These are phyloP conservation scores for Sphaerulina vaccinii DNA, from an alignment of 2,329 filamentous ascomycete genomes.

Conservation along the genomic window DNA sequence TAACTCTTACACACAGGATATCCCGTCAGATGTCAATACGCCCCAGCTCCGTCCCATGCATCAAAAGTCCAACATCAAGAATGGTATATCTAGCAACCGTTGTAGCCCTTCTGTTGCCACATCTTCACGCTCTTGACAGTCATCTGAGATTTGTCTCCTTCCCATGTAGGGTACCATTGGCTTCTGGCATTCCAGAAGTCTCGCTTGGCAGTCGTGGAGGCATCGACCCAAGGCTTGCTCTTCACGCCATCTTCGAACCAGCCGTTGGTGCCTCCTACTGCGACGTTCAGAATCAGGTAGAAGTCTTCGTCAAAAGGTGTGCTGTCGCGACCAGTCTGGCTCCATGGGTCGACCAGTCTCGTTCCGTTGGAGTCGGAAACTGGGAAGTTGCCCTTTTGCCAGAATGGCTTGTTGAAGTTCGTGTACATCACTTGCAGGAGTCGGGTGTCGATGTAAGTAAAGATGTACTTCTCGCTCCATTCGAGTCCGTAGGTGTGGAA, in stretches of 20 bases:
- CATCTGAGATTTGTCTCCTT: conserved; percentile 43
- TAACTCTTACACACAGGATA: conserved; percentile 7
- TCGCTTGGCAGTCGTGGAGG: conserved; percentile 62
- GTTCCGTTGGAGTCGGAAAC: conserved; percentile 38
- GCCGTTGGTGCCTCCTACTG: conserved; percentile 50
- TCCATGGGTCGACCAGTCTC: conserved; percentile 40
- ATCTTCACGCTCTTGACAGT: conserved; percentile 44
- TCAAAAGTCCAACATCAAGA: background rate
- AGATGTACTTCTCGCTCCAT: conserved; percentile 85
- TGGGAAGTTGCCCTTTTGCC: conserved; percentile 41
- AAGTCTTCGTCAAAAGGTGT: conserved; percentile 46
- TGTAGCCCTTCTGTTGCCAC: conserved; percentile 51
- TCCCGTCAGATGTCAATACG: background rate
- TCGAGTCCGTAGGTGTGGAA: conserved; percentile 81
- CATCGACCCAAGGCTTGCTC: conserved; percentile 78
- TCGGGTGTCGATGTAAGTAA: conserved; percentile 79
- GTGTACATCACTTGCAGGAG: conserved; percentile 78
- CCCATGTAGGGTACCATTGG: conserved; percentile 41
- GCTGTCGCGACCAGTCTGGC: conserved; percentile 36
- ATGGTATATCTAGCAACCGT: conserved; percentile 40
- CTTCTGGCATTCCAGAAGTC: conserved; percentile 68
- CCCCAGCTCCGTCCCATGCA: conserved; percentile 10
- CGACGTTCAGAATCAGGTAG: conserved; percentile 44
- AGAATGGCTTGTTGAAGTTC: conserved; percentile 47
- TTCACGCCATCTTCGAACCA: conserved; percentile 75